A percentile compares a stretch with the other conserved stretches of the same genome.
phyloP scores from a whole-genome alignment of 2,329 filamentous ascomycete species.

The Pyrenophora tritici-repentis region DNA sequence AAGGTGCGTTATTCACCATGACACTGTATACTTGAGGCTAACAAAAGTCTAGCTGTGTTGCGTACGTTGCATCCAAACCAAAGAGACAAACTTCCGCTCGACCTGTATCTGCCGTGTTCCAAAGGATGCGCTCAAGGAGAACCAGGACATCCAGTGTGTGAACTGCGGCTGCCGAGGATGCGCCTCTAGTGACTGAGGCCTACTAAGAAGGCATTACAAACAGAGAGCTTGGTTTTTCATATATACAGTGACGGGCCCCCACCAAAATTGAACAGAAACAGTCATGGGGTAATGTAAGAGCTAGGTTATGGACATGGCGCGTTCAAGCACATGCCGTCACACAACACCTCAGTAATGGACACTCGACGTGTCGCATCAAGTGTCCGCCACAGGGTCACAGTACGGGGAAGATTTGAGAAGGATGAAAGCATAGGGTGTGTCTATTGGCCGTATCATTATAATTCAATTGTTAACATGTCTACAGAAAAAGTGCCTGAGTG shows the following conservation, averaged over 20 bases:
- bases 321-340: not conserved
- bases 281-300: not conserved
- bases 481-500: slow-evolving; percentile 30
- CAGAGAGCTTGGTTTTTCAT: not conserved
- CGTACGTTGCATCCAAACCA: slow-evolving; percentile 95
- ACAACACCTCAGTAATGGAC: not conserved
- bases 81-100: slow-evolving; percentile 98
- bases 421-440: slow-evolving; percentile 24
- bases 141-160: slow-evolving; percentile 89
- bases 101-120: slow-evolving; percentile 98
- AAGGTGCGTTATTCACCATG: slow-evolving; percentile 64
- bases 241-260: not conserved
- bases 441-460: slow-evolving; percentile 20
- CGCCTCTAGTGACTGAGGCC: slow-evolving; percentile 75
- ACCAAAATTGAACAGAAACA: not conserved
- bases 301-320: not conserved
- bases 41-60: slow-evolving; percentile 73
- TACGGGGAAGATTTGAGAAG: not conserved
- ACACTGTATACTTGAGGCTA: slow-evolving; percentile 1
- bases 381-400: not conserved
- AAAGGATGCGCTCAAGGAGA: slow-evolving; percentile 84
- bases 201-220: not conserved
- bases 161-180: slow-evolving; percentile 94
- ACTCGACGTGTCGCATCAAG: not conserved
- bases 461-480: slow-evolving; percentile 31